Conservation (phyloP, 129 eudicot species). For the Tanacetum coccineum region DNA sequence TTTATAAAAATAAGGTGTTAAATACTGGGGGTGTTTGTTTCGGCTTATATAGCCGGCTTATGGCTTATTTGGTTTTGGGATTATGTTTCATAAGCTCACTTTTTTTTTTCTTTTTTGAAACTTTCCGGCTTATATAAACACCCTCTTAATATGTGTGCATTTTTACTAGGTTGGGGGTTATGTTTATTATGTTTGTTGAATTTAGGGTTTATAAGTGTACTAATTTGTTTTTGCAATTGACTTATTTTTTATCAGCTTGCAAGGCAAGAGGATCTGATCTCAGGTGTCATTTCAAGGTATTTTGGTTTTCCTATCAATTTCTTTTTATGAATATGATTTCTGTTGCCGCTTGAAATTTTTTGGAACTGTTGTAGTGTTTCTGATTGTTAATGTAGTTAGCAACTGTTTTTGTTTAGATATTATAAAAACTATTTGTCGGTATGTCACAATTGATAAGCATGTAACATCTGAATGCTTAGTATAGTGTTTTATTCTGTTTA, state of each 20-base stretch:
- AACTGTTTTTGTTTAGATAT: neutral
- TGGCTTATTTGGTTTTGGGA: no score
- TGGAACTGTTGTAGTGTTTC: neutral
- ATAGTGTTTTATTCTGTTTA: neutral
- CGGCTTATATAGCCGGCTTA: no score
- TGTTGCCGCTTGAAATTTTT: neutral
- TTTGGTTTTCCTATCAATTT: neutral
- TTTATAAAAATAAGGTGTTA: no score
- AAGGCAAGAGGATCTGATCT: slow-evolving; percentile 68
- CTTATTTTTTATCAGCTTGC: slow-evolving; percentile 43
- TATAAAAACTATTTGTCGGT: neutral
- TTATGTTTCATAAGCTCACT: no score
- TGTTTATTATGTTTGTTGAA: neutral
- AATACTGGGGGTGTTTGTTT: no score
- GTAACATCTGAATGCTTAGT: no score
- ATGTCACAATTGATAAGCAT: no score
- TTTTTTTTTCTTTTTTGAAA: no score
- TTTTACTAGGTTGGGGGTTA: no score
- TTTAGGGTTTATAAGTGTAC: neutral
- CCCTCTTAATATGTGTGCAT: no score
- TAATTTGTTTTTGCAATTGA: neutral
- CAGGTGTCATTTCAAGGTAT: slow-evolving; percentile 70
- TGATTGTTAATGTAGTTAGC: neutral
- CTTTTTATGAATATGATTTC: neutral
- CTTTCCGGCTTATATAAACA: no score